Evolutionary conservation across 768 basidiomycete genomes (phyloP), one percentile per base, ranked within the genome.

Genomic region (Termitomyces sp.): DNA sequence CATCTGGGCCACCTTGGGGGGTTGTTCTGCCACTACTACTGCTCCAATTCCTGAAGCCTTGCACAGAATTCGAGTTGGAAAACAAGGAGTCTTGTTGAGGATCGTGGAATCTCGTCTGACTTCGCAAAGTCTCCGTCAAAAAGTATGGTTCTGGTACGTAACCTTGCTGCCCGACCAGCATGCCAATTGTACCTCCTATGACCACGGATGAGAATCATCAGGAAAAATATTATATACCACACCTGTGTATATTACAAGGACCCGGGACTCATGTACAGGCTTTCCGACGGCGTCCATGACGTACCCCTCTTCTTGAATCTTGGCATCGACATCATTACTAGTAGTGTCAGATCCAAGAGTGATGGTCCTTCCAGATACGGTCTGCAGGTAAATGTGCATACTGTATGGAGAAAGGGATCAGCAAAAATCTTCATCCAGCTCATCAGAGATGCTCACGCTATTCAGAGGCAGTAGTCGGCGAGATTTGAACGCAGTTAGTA

Each of bases 61-160:
- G 83, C 7, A 94, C 86, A 20, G 91, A 88, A 7, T 76, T 73
- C 0, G 91, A 82, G 60, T 92, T 82, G 1, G 91, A 91, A 64
- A 91, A 94, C 22, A 96, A 72, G 0, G 93, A 94, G 56, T 91
- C 86, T 66, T 90, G 88, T 22, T 85, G 71, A 3, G 94, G 95
- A 60, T 98, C 95, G 69, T 98, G 91, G 64, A 98, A 98, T 12
- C 95, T 84, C 36, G 82, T 82, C 70, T 94, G 91, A 60, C 86
- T 86, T 61, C 81, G 76, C 27, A 96, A 80, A 0, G 87, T 91
- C 68, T 92, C 88, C 5, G 91, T 92, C 58, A 95, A 74, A 66
- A 93, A 94, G 62, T 86, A 87, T 0, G 91, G 91, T 64, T 94
- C 93, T 12, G 92, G 89, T 20, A 89, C 85, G 65, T 90, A 91